Evolutionary conservation across 2,329 filamentous ascomycete species (phyloP).

Genomic region (Ceratocystis cubensis): DNA sequence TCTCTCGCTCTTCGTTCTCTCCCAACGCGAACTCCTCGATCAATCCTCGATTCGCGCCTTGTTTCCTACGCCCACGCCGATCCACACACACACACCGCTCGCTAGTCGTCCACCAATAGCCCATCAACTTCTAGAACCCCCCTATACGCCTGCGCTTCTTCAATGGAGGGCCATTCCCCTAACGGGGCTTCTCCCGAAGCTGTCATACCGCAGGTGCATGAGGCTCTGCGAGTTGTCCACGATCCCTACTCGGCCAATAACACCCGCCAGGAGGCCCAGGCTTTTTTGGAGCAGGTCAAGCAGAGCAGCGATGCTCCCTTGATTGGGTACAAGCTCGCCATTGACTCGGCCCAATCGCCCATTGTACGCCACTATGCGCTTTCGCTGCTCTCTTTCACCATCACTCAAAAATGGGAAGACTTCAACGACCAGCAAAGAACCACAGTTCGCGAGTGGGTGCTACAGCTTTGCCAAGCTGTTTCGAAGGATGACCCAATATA

Average conservation of each 20-base stretch:
- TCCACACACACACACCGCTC: neutral
- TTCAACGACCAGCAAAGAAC: conserved; percentile 56
- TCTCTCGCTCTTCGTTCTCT: neutral
- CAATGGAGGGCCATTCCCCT: conserved; percentile 23
- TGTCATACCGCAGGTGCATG: conserved; percentile 56
- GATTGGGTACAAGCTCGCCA: conserved; percentile 73
- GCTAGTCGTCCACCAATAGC: neutral
- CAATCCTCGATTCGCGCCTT: neutral
- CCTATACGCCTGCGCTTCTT: neutral
- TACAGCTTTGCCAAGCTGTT: conserved; percentile 63
- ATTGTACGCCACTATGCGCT: conserved; percentile 89
- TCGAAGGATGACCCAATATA: conserved; percentile 64
- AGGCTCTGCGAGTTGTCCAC: conserved; percentile 81
- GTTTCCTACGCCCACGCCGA: neutral
- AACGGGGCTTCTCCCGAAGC: conserved; percentile 32
- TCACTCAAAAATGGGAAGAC: conserved; percentile 71
- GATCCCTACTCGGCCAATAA: conserved; percentile 68
- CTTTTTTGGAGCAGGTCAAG: conserved; percentile 79
- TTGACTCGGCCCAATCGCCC: conserved; percentile 59
- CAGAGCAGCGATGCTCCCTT: conserved; percentile 64
- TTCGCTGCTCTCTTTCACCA: conserved; percentile 77
- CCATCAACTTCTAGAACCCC: neutral
- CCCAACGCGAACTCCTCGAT: neutral
- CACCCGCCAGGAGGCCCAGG: conserved; percentile 66
- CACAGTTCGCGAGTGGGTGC: conserved; percentile 61